phyloP scores from a whole-genome alignment of 179 eudicot species.

The Carnegiea gigantea region DNA sequence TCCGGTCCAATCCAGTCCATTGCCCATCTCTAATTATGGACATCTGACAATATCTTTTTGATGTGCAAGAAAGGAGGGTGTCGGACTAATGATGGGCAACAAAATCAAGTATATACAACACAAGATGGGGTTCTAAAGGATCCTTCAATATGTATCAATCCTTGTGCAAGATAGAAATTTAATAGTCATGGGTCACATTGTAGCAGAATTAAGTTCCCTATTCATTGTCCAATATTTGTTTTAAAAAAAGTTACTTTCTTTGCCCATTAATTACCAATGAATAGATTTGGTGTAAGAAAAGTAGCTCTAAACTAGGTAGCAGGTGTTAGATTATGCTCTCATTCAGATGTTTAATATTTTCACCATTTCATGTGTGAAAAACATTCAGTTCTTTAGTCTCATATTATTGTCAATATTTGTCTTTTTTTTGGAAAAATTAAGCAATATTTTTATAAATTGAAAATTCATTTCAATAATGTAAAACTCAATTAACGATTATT shows the following conservation, averaged over 20 bases:
- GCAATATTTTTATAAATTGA: no score
- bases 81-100: background rate
- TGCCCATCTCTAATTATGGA: no score
- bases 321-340: no score
- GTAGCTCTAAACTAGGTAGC: no score
- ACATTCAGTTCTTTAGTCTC: no score
- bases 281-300: background rate
- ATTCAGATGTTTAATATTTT: no score
- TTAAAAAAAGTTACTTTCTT: background rate
- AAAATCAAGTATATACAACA: background rate
- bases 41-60: background rate
- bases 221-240: conserved; percentile 11
- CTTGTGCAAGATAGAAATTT: conserved; percentile 6
- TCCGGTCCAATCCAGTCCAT: no score
- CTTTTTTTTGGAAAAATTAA: no score
- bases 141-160: background rate
- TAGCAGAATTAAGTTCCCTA: background rate
- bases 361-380: no score
- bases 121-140: background rate
- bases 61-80: background rate
- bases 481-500: no score
- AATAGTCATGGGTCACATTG: background rate
- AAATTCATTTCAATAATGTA: no score
- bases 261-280: background rate
- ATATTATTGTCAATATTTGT: no score